phyloP scores from a whole-genome alignment of 306 rosid species.

The Ormosia semicastrata region DNA sequence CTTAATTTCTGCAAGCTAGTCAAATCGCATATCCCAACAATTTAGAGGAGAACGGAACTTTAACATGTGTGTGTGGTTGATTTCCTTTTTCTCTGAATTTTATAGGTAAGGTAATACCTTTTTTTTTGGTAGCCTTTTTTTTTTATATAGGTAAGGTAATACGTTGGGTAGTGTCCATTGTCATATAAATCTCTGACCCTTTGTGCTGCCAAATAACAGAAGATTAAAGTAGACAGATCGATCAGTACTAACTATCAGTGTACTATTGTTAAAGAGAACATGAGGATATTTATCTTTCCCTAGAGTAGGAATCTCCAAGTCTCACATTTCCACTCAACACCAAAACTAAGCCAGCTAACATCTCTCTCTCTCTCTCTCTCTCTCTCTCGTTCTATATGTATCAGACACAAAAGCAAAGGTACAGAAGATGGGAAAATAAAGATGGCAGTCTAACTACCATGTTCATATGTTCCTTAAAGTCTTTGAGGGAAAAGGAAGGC shows the following conservation, averaged over 20 bases:
- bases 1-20: not conserved
- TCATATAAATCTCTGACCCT: constrained; percentile 32
- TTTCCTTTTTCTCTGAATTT: constrained; percentile 19
- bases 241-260: constrained; percentile 30
- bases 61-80: not conserved
- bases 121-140: too few species aligned
- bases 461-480: constrained; percentile 44
- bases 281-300: not conserved
- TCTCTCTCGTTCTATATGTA: not conserved
- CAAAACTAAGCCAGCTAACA: constrained; percentile 33
- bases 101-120: not conserved
- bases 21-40: constrained; percentile 12
- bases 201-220: constrained; percentile 32
- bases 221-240: constrained; percentile 33
- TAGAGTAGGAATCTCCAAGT: constrained; percentile 18
- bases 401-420: constrained; percentile 34
- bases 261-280: constrained; percentile 27
- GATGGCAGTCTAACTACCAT: constrained; percentile 45
- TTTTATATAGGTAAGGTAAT: not conserved
- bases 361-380: not conserved
- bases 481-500: constrained; percentile 32
- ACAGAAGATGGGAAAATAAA: constrained; percentile 30
- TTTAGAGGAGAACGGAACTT: not conserved
- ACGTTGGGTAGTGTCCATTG: constrained; percentile 25
- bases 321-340: constrained; percentile 18